A percentile compares a stretch with the other conserved stretches of the same genome.
Conservation (phyloP, 139 green algal species). For the Picochlorum costavermella region DNA sequence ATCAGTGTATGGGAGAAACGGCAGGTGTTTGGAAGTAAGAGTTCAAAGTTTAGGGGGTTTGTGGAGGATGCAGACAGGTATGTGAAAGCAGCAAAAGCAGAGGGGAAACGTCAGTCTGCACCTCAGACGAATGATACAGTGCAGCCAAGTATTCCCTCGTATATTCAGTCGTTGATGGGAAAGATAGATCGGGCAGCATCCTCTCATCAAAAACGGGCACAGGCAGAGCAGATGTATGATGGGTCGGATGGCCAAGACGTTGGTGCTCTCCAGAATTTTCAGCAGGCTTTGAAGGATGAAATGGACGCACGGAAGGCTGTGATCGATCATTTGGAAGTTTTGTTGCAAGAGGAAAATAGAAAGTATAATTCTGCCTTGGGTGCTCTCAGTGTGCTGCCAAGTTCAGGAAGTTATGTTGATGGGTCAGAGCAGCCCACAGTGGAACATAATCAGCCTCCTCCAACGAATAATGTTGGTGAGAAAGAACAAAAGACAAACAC, state of each 20-base stretch:
- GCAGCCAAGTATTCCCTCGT: not conserved
- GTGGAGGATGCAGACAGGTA: slow-evolving; percentile 10
- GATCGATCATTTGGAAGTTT: not conserved
- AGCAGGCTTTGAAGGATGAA: not conserved
- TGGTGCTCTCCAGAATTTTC: not conserved
- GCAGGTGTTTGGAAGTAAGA: slow-evolving; percentile 25
- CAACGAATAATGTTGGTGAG: not conserved
- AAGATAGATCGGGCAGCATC: too few species aligned
- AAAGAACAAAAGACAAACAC: not conserved
- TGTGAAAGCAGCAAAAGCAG: not conserved
- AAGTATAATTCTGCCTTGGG: not conserved
- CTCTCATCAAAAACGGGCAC: too few species aligned
- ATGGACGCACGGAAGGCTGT: not conserved
- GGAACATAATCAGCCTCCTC: not conserved
- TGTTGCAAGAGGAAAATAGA: not conserved
- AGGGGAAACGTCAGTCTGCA: not conserved
- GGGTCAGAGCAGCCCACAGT: not conserved
- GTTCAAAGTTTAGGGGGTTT: slow-evolving; percentile 22
- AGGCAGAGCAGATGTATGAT: too few species aligned
- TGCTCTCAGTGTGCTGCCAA: not conserved
- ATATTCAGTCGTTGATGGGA: not conserved
- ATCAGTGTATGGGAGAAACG: slow-evolving; percentile 49
- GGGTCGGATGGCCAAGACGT: too few species aligned
- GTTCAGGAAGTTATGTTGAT: slow-evolving; percentile 5
- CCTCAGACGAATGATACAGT: not conserved